These are phyloP conservation scores for Magnolia officinalis DNA, from an alignment of 164 flowering plant genomes.

Conservation along the genomic window DNA sequence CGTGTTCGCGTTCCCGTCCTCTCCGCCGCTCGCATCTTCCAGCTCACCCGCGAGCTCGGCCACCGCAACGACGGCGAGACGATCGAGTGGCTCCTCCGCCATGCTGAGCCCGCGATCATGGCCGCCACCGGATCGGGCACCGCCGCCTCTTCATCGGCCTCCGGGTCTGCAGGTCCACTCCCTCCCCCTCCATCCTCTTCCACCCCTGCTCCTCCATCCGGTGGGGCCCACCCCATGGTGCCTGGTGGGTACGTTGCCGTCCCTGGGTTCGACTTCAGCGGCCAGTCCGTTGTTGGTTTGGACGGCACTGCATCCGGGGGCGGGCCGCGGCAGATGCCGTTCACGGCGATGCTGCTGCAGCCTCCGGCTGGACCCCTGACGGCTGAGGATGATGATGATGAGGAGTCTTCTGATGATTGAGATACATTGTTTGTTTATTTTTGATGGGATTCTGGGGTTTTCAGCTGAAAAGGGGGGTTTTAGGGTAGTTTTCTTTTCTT, in stretches of 20 bases:
- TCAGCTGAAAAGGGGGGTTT: background rate
- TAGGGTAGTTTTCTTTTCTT: background rate
- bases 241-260: background rate
- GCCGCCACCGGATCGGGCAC: conserved; percentile 59
- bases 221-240: conserved; percentile 14
- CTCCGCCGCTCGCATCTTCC: conserved; percentile 58
- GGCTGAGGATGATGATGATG: conserved; percentile 21
- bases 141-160: conserved; percentile 12
- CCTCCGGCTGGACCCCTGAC: conserved; percentile 14
- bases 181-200: conserved; percentile 1
- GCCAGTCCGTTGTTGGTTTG: conserved; percentile 18
- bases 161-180: conserved; percentile 20
- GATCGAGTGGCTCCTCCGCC: conserved; percentile 63
- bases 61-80: conserved; percentile 65
- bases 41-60: conserved; percentile 65
- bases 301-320: conserved; percentile 5
- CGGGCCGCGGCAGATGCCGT: conserved; percentile 53
- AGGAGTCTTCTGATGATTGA: conserved; percentile 1
- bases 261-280: conserved; percentile 31
- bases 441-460: background rate
- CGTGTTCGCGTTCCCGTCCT: conserved; percentile 55
- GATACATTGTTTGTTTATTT: background rate
- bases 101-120: conserved; percentile 57
- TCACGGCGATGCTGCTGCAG: conserved; percentile 56
- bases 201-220: conserved; percentile 11